These are phyloP conservation scores for Lactifluus echinatus DNA, from an alignment of 768 basidiomycete species.

Conservation along the genomic window DNA sequence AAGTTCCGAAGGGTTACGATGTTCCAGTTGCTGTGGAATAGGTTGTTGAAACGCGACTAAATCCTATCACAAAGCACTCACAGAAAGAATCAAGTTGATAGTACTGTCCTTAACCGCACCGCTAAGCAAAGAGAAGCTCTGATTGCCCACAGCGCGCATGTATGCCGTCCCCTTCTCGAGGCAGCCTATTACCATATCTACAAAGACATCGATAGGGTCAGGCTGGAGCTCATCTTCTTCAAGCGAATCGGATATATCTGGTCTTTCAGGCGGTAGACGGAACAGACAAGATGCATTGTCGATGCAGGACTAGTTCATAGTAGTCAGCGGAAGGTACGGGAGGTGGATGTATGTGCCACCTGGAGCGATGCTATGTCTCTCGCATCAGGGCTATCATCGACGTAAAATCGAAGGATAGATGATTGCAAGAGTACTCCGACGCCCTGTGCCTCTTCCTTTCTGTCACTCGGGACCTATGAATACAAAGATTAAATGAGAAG, in stretches of 20 bases:
- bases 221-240: conserved; percentile 33
- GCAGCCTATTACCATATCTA: conserved; percentile 86
- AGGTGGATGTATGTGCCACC: conserved; percentile 29
- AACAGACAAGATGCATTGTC: conserved; percentile 53
- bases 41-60: background rate
- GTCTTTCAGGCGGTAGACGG: conserved; percentile 25
- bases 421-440: conserved; percentile 64
- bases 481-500: conserved; percentile 2
- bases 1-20: conserved; percentile 51
- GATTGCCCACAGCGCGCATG: conserved; percentile 69
- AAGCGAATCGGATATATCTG: conserved; percentile 27
- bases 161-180: conserved; percentile 78
- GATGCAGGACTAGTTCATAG: conserved; percentile 41
- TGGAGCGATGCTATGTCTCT: conserved; percentile 50
- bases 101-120: conserved; percentile 58
- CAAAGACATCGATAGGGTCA: conserved; percentile 72
- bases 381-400: conserved; percentile 48
- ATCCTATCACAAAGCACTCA: conserved; percentile 34
- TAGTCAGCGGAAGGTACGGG: background rate
- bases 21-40: conserved; percentile 67
- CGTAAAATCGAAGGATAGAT: conserved; percentile 63
- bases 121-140: conserved; percentile 69
- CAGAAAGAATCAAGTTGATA: conserved; percentile 71
- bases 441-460: conserved; percentile 54
- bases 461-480: conserved; percentile 31